Base-by-base conservation (phyloP, 148 eudicot genomes). In the Cornus controversa region DNA sequence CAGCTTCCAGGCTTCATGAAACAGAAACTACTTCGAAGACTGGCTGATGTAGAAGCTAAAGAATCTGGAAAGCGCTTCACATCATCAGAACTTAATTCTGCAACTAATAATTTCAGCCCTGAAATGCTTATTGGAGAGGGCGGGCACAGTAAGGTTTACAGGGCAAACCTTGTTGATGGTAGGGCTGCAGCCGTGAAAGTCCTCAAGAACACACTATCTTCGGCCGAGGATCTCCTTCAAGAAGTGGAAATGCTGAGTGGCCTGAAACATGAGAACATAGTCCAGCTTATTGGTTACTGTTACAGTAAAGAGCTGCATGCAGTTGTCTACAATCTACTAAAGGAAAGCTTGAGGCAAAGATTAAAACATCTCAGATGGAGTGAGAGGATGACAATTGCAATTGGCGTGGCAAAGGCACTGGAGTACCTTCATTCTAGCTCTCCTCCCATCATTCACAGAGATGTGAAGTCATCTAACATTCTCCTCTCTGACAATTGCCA, bases 381-480 rank as follows among this genome's bases (percentile, higher is more conserved):
- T 16, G 84, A 81, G 62, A 81, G 84, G 67, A 75, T 81, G 82
- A 72, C 47, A 31, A 26, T 84, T 66, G 87, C 87, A 0, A 42
- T 84, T 72, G 82, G 80, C 28, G 75, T 84, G 24, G 87, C 82
- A 1, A 81, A 73, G 82, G 84, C 82, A 60, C 66, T 84, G 69
- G 74, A 78, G 22, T 78, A 84, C 72, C 84, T 84, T 45, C 87
- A 84, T 75, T 84, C 87, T 42, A 27, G 67, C 36, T 42, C 75
- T 24, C 87, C 84, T 42, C 79, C 87, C 5, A 50, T 84, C 26
- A 68, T 81, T 27, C 84, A 81, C 66, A 70, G 78, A 60, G 87
- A 78, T 72, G 71, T 84, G 27, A 84, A 81, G 66, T 85, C 87
- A 29, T 82, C 83, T 4, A 82, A 85, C 63, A 67, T 85, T 58